Evolutionary conservation across 208 protist genomes (phyloP).

Genomic region (Plasmodiophora brassicae): DNA sequence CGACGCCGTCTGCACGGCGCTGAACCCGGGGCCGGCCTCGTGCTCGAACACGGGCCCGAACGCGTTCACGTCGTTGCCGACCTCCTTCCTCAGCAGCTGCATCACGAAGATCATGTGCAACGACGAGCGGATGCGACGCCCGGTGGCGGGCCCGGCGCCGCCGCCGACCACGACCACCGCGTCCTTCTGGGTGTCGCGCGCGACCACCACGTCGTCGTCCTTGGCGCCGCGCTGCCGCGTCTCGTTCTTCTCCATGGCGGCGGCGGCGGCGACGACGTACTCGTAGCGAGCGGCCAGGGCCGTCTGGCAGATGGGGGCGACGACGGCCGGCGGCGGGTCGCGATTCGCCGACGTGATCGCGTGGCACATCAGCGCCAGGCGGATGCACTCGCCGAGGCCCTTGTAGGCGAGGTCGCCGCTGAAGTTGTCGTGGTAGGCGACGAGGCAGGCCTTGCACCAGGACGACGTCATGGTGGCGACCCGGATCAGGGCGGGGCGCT

Average conservation of each 20-base stretch:
- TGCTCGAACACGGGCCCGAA: background rate
- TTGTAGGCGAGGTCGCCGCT: background rate
- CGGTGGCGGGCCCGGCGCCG: background rate
- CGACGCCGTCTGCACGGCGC: background rate
- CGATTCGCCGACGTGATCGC: background rate
- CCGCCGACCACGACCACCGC: background rate
- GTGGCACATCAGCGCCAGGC: background rate
- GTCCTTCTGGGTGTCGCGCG: background rate
- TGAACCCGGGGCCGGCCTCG: background rate
- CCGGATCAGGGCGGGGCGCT: no score
- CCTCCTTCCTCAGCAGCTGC: background rate
- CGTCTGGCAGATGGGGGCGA: background rate
- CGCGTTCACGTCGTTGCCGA: background rate
- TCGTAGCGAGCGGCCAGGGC: background rate
- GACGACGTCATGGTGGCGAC: background rate
- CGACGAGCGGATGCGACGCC: background rate
- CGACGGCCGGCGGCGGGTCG: background rate
- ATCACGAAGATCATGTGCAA: background rate
- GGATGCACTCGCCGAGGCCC: background rate
- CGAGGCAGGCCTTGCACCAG: background rate
- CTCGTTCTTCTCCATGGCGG: background rate
- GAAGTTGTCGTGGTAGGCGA: background rate
- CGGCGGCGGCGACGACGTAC: background rate
- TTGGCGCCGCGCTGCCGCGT: background rate
- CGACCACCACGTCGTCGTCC: background rate